Conservation (phyloP, 495 filamentous ascomycete species). For the Halenospora varia region DNA sequence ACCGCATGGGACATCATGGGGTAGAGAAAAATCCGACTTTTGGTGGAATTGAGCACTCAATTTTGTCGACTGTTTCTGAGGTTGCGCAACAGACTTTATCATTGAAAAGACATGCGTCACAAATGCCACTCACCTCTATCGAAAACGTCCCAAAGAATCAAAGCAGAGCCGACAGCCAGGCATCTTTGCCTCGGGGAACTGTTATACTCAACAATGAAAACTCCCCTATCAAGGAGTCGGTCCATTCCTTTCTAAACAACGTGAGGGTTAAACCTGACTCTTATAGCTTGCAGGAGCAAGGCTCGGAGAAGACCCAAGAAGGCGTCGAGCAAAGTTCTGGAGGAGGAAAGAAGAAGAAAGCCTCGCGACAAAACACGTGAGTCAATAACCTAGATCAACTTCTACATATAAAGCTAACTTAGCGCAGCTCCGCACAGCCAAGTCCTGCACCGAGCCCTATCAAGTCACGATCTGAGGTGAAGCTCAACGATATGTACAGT, state of each 20-base stretch:
- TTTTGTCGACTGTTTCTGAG: constrained; percentile 5
- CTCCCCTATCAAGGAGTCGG: not conserved
- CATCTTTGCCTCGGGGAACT: not conserved
- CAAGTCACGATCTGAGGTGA: not conserved
- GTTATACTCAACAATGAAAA: not conserved
- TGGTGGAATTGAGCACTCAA: too few relatives aligned
- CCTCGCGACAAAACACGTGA: not conserved
- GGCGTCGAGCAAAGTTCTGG: not conserved
- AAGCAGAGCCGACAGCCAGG: not conserved
- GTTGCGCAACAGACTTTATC: constrained; percentile 5
- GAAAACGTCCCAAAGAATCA: not conserved
- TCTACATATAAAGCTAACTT: not conserved
- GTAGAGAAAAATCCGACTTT: too few relatives aligned
- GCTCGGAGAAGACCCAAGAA: not conserved
- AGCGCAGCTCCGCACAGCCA: not conserved
- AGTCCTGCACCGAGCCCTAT: constrained; percentile 1
- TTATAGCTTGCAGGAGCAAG: not conserved
- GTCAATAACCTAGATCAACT: not conserved
- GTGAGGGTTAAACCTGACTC: too few relatives aligned
- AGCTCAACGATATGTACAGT: not conserved
- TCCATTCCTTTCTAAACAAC: too few relatives aligned
- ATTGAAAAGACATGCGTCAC: not conserved
- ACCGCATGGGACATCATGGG: too few relatives aligned
- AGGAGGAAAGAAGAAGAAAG: not conserved
- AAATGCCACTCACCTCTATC: constrained; percentile 1